phyloP scores from a whole-genome alignment of 495 filamentous ascomycete genomes.

The Umbilicaria muhlenbergii region DNA sequence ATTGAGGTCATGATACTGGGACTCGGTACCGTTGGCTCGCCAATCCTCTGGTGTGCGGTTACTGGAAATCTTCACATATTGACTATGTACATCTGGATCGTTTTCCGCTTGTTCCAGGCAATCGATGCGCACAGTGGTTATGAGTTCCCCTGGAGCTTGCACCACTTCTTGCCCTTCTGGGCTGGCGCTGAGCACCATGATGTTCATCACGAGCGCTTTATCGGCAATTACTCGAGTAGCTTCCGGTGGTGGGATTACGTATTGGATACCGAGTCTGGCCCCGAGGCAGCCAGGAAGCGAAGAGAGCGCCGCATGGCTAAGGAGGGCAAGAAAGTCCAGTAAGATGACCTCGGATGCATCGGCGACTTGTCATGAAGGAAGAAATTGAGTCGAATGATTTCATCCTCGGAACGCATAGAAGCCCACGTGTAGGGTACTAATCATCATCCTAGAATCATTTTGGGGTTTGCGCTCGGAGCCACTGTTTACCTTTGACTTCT shows the following conservation, averaged over 20 bases:
- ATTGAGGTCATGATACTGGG: slow-evolving; percentile 97
- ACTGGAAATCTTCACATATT: slow-evolving; percentile 82
- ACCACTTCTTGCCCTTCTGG: slow-evolving; percentile 96
- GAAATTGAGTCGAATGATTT: too few species aligned
- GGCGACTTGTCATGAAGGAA: too few species aligned
- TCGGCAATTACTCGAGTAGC: slow-evolving; percentile 93
- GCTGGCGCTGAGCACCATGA: slow-evolving; percentile 95
- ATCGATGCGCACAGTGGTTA: slow-evolving; percentile 96
- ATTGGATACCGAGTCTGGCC: slow-evolving; percentile 83
- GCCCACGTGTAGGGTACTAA: not conserved
- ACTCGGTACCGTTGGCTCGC: slow-evolving; percentile 69
- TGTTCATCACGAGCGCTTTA: slow-evolving; percentile 90
- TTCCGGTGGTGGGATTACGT: slow-evolving; percentile 98
- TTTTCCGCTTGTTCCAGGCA: slow-evolving; percentile 84
- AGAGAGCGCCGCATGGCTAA: slow-evolving; percentile 61
- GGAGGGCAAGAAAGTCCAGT: slow-evolving; percentile 49
- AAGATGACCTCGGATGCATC: slow-evolving; percentile 9
- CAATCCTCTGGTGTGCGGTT: slow-evolving; percentile 71
- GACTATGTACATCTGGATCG: slow-evolving; percentile 97
- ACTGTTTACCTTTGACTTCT: not conserved
- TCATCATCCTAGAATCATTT: not conserved
- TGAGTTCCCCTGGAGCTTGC: slow-evolving; percentile 93
- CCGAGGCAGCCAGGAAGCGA: slow-evolving; percentile 70
- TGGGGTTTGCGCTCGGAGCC: too few species aligned
- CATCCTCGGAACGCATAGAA: too few species aligned